Base-by-base conservation (phyloP, 2,329 filamentous ascomycete species). In the Fonsecaea monophora region DNA sequence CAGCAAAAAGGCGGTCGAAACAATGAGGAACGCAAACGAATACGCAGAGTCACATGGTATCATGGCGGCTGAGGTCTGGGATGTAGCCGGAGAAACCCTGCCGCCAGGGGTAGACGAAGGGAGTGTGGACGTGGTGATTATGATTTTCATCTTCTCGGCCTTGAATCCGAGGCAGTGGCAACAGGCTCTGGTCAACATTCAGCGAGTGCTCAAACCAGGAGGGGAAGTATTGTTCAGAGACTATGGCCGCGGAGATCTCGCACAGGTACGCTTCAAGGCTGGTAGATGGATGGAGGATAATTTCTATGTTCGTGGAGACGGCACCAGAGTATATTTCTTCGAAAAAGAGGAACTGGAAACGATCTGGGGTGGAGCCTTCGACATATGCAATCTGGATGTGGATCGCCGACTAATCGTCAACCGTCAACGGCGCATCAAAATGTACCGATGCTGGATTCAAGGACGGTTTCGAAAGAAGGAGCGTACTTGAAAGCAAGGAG, bases 131-230 rank as follows among this genome's bases (percentile, higher is more conserved):
- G 87, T 98, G 45, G 92, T 96, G 42, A 84, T 99, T 61, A 88
- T 99, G 85, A 92, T 99, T 68, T 99, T 99, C 82, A 94, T 98
- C 75, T 98, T 99, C 83, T 97, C 92, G 18, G 95, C 95, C 1
- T 82, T 99, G 55, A 89, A 90, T 38, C 95, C 95, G 0, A 78
- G 79, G 56, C 93, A 99, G 78, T 99, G 95, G 95, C 82, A 84
- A 57, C 86, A 88, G 75, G 92, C 93, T 12, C 88, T 98, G 45
- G 82, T 84, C 65, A 99, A 98, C 76, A 87, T 97, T 15, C 86
- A 90, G 78, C 86, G 86, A 60, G 83, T 97, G 40, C 85, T 99
- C 70, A 98, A 96, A 81, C 92, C 93, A 0, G 94, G 94, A 68
- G 95, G 95, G n/a, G 85, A 92, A 74, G 91, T 99, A 61, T 87